A percentile compares a stretch with the other conserved stretches of the same genome.
Evolutionary conservation across 805 yeast genomes (phyloP).

Genomic region (Saturnispora ahearnii): DNA sequence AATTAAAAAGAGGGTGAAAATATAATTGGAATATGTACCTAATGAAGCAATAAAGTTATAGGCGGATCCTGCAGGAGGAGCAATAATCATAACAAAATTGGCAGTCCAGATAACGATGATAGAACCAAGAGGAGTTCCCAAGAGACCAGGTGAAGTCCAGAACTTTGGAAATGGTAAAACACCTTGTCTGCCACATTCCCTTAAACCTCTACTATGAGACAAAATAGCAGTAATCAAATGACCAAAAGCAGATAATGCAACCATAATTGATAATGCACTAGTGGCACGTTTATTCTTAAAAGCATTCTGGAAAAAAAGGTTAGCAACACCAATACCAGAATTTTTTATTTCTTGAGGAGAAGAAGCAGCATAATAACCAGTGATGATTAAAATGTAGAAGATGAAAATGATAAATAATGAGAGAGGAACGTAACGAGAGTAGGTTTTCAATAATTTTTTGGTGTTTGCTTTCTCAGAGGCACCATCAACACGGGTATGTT

Average conservation of each 20-base stretch:
- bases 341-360: slow-evolving; percentile 41
- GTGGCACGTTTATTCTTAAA: slow-evolving; percentile 51
- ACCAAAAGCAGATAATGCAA: slow-evolving; percentile 74
- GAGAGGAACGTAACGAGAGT: slow-evolving; percentile 65
- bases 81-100: slow-evolving; percentile 63
- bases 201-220: slow-evolving; percentile 74
- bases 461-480: slow-evolving; percentile 42
- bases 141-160: slow-evolving; percentile 64
- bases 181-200: slow-evolving; percentile 78
- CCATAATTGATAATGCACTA: slow-evolving; percentile 68
- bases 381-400: slow-evolving; percentile 65
- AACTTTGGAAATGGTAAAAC: slow-evolving; percentile 64
- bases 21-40: slow-evolving; percentile 74
- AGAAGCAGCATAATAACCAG: slow-evolving; percentile 78
- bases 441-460: slow-evolving; percentile 34
- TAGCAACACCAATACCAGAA: slow-evolving; percentile 68
- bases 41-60: slow-evolving; percentile 72
- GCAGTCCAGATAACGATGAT: slow-evolving; percentile 69
- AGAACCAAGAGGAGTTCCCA: slow-evolving; percentile 65
- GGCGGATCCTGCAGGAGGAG: slow-evolving; percentile 85
- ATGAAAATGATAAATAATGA: slow-evolving; percentile 55
- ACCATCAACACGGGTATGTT: slow-evolving; percentile 31
- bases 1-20: slow-evolving; percentile 59
- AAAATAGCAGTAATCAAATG: slow-evolving; percentile 74
- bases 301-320: slow-evolving; percentile 62